Evolutionary conservation across 2,329 filamentous ascomycete species (phyloP).

Genomic region (Xylaria sp.): DNA sequence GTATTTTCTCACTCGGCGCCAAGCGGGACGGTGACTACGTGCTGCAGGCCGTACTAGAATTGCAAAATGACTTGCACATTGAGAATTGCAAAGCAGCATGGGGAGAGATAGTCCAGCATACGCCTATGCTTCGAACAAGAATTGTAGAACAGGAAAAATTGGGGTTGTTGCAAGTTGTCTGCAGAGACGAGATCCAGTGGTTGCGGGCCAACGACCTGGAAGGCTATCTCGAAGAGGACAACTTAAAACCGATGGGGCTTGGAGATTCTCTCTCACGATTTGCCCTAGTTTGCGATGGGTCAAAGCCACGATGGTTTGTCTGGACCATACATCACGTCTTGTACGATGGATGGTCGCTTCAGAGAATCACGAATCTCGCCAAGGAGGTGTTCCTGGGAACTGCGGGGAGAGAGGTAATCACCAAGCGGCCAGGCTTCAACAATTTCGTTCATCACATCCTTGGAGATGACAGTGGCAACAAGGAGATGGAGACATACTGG

Average conservation of each 20-base stretch:
- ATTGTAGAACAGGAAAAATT: neutral
- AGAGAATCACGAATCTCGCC: slow-evolving; percentile 1
- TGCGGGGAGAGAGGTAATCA: neutral
- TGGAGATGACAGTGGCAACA: neutral
- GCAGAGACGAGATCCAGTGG: slow-evolving; percentile 1
- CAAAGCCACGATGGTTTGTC: slow-evolving; percentile 2
- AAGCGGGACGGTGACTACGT: slow-evolving; percentile 9
- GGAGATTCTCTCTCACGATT: slow-evolving; percentile 1
- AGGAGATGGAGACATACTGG: slow-evolving; percentile 2
- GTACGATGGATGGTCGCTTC: slow-evolving; percentile 2
- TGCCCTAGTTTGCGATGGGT: neutral
- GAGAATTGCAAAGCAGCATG: neutral
- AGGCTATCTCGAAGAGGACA: slow-evolving; percentile 5
- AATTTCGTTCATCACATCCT: neutral
- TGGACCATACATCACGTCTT: slow-evolving; percentile 4
- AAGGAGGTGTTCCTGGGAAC: neutral
- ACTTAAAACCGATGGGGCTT: neutral
- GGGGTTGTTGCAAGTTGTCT: slow-evolving; percentile 1
- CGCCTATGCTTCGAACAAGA: neutral
- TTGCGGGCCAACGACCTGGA: slow-evolving; percentile 4
- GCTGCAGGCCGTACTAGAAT: slow-evolving; percentile 1
- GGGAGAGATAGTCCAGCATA: slow-evolving; percentile 6
- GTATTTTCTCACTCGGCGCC: slow-evolving; percentile 7
- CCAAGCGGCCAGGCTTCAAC: neutral
- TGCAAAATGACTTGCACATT: neutral